phyloP scores from a whole-genome alignment of 257 asterid genomes.

The Apocynum venetum region DNA sequence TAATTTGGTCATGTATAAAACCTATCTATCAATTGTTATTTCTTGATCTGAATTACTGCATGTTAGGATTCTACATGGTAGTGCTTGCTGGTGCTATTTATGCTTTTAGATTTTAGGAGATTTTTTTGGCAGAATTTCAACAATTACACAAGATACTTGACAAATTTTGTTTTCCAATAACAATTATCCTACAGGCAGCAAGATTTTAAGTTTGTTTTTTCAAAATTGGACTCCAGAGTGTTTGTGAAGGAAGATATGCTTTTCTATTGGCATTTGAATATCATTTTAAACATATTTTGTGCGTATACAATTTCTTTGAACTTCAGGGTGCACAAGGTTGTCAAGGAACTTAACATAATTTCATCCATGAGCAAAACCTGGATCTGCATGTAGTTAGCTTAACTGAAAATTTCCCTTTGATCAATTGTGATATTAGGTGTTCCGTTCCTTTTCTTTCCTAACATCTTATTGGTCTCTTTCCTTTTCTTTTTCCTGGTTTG shows the following conservation, averaged over 20 bases:
- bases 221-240: not conserved
- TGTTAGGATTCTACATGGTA: not conserved
- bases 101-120: too few relatives aligned
- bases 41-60: not conserved
- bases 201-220: not conserved
- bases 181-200: not conserved
- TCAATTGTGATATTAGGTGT: not conserved
- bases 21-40: too few relatives aligned
- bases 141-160: not conserved
- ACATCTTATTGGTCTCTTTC: not conserved
- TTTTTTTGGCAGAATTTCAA: not conserved
- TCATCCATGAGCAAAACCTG: not conserved
- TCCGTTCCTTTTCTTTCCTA: not conserved
- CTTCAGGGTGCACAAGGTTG: not conserved
- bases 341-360: not conserved
- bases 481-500: constrained; percentile 13
- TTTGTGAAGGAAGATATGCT: not conserved
- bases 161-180: not conserved
- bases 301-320: not conserved
- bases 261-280: not conserved
- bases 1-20: too few relatives aligned
- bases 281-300: not conserved
- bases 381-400: not conserved
- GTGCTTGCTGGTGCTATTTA: not conserved
- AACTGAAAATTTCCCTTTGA: not conserved